phyloP scores from a whole-genome alignment of 495 filamentous ascomycete genomes.

The Aspergillus affinis region DNA sequence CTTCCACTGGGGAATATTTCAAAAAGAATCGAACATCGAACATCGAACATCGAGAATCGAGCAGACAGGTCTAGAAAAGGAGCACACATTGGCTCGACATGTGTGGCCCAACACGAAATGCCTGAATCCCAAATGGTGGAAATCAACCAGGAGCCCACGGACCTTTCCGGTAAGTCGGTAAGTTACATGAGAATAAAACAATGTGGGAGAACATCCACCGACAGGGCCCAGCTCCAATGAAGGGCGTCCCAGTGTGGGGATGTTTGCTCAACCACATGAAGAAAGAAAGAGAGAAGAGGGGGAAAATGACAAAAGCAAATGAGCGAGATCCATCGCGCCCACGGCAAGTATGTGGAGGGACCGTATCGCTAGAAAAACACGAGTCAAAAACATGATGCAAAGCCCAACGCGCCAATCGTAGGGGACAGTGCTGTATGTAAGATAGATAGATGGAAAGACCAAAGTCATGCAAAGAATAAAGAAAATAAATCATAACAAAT shows the following conservation, averaged over 20 bases:
- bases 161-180: constrained; percentile 1
- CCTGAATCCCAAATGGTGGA: neutral
- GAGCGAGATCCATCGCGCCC: constrained; percentile 1
- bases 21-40: neutral
- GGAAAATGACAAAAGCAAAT: neutral
- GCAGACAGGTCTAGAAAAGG: neutral
- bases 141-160: neutral
- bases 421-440: constrained; percentile 3
- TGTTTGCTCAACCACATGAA: neutral
- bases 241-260: neutral
- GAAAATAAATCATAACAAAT: constrained; percentile 15
- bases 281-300: neutral
- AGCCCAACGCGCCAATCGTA: constrained; percentile 16
- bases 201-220: neutral
- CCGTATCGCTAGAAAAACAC: neutral
- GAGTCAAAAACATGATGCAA: constrained; percentile 2
- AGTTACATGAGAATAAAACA: constrained; percentile 14
- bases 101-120: constrained; percentile 9
- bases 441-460: constrained; percentile 10
- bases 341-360: neutral
- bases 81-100: constrained; percentile 6
- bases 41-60: too few relatives aligned
- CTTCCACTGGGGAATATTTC: neutral
- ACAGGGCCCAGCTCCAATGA: constrained; percentile 5
- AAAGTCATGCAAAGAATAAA: constrained; percentile 25